Conservation (phyloP, 108 stramenopile genomes). For the Fistulifera solaris region DNA sequence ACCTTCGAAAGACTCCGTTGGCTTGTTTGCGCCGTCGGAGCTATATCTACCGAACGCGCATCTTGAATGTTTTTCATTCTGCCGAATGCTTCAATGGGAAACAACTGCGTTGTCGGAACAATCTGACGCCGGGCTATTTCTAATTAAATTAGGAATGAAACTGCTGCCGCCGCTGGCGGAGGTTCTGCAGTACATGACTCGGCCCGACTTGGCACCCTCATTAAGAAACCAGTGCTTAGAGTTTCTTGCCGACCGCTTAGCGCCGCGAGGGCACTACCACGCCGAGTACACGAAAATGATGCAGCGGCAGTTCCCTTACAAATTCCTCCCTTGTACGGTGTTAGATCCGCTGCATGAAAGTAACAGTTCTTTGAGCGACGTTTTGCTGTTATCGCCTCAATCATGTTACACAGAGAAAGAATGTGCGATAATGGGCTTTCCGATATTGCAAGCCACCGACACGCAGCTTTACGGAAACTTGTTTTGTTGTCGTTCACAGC, state of each 20-base stretch:
- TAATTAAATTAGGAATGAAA: conserved; percentile 43
- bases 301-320: conserved; percentile 5
- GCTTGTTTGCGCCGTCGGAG: conserved; percentile 54
- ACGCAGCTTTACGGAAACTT: conserved; percentile 21
- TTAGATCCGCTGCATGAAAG: conserved; percentile 25
- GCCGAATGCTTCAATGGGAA: conserved; percentile 63
- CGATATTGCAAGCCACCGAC: conserved; percentile 27
- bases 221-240: conserved; percentile 33
- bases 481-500: conserved; percentile 44
- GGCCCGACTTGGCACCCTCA: conserved; percentile 24
- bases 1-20: conserved; percentile 45
- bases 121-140: conserved; percentile 49
- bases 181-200: conserved; percentile 33
- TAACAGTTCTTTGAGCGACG: conserved; percentile 14
- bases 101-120: conserved; percentile 35
- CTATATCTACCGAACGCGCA: conserved; percentile 21
- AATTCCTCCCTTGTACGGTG: conserved; percentile 51
- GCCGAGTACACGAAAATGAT: conserved; percentile 21
- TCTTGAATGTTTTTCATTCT: conserved; percentile 51
- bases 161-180: conserved; percentile 39
- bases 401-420: conserved; percentile 41
- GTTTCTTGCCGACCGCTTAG: conserved; percentile 45
- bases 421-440: conserved; percentile 56
- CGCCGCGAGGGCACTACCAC: conserved; percentile 45
- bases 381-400: conserved; percentile 21